Evolutionary conservation across 768 basidiomycete genomes (phyloP), one percentile per base, ranked within the genome.

Genomic region (Boletus pseudo-olivaceus): DNA sequence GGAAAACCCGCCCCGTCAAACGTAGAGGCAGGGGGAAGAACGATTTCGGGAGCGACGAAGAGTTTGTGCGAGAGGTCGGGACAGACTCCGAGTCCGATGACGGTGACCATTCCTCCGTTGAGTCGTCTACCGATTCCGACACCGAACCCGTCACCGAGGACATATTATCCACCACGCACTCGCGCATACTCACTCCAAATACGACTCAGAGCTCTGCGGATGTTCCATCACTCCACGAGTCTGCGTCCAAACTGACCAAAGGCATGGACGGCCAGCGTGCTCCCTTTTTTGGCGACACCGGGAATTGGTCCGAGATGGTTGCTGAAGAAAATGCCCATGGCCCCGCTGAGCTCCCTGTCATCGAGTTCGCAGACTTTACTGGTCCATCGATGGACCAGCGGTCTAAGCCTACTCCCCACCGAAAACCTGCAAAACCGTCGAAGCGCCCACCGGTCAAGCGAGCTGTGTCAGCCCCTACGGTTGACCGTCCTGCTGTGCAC

Each of bases 221-320:
- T 40, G 66, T 68, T 15, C 68, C 69, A 44, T 67, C 72, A 1
- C 56, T 59, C 54, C 56, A 46, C 48, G 61, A 54, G 46, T 58
- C 55, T 51, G 62, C 54, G 0, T 62, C 63, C 23, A 72, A 71
- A 47, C 55, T 62, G 6, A 61, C 63, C 9, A 60, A 66, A 20
- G 57, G 46, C 23, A 49, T 65, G 5, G 73, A 73, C 57, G 75
- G 68, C 32, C 69, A 58, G 12, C 57, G 68, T 47, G 66, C 76
- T 27, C 74, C 81, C 15, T 84, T 88, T 67, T 85, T 86, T 59
- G 72, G 79, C 6, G 67, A 78, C 30, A 46, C 75, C 26, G 78
- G 79, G 15, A 79, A 82, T 61, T 92, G 90, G 90, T 87, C 88
- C 10, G 88, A 92, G 65, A 88, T 91, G 83, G 88, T 91, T n/a